Evolutionary conservation across 257 asterid species (phyloP).

Genomic region (Oldenlandia corymbosa): DNA sequence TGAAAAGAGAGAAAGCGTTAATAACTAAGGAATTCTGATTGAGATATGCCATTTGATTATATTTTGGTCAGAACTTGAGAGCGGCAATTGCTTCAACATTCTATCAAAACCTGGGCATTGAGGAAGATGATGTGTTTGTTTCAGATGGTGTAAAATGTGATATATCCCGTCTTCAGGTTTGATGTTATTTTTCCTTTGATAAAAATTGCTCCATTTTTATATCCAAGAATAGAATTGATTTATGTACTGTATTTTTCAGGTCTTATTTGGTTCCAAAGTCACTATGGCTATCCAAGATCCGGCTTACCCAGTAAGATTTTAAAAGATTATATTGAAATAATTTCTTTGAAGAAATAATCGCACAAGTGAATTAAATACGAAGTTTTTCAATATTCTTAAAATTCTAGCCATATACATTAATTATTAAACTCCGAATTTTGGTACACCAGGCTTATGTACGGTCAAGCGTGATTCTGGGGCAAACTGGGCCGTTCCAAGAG

Average conservation of each 20-base stretch:
- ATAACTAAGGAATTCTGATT: background rate
- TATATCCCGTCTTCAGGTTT: conserved; percentile 93
- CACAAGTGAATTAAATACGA: no score
- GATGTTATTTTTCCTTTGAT: conserved; percentile 3
- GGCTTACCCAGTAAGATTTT: conserved; percentile 72
- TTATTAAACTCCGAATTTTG: conserved; percentile 14
- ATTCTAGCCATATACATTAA: no score
- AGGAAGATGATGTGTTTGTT: conserved; percentile 83
- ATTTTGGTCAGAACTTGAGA: conserved; percentile 59
- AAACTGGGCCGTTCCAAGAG: conserved; percentile 79
- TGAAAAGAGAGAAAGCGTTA: background rate
- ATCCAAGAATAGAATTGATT: no score
- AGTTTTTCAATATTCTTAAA: background rate
- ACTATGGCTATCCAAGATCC: conserved; percentile 99
- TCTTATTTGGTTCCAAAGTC: conserved; percentile 85
- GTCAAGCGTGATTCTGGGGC: conserved; percentile 93
- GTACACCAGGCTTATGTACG: conserved; percentile 82
- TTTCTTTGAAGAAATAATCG: no score
- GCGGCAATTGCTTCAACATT: conserved; percentile 84
- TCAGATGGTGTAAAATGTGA: conserved; percentile 99
- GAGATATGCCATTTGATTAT: no score
- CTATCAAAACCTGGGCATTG: conserved; percentile 79
- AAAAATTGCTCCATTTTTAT: conserved; percentile 10
- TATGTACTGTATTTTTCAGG: no score
- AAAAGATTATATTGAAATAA: background rate